Base-by-base conservation (phyloP, 208 protist species). In the Crithidia expoeki region DNA sequence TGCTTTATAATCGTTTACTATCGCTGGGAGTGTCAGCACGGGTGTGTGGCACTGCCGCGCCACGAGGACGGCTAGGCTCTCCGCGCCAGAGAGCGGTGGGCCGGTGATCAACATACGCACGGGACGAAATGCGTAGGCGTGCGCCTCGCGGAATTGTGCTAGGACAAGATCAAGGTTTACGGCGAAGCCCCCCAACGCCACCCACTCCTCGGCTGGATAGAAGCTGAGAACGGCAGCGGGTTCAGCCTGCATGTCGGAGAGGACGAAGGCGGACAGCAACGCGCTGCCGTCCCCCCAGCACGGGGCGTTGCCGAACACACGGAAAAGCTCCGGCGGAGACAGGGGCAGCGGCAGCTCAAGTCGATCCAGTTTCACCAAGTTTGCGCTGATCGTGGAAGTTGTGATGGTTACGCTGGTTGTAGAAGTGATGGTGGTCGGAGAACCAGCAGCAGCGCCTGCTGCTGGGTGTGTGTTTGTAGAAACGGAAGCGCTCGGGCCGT, bases 11-110 rank as follows among this genome's bases (percentile, higher is more conserved):
- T 80, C 76, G 2, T 34, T 30, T 33, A 92, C 80, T 5, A 93
- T 61, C 55, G 59, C 77, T 11, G 78, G 58, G 4, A 80, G 25
- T 1, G 75, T 85, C 30, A 97, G 42, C 49, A 86, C 63, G 27
- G 91, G 80, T 33, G 95, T 68, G 50, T 71, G 58, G 80, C 94
- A 96, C 34, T 85, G 57, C 40, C 58, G 40, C 2, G 83, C 84
- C 1, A 98, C 53, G 10, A 36, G 33, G 3, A 38, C 34, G 1
- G 92, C 80, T 11, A 94, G 68, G 1, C 68, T 59, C 23, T 84
- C 85, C 52, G 78, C 88, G 23, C 88, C 88, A 21, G 72, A 81
- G 16, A 90, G 78, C 38, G 96, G 96, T 16, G 96, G 96, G 6
- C 96, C 96, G 16, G 88, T 72, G 7, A 98, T 58, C 44, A 95